Base-by-base conservation (phyloP, 129 eudicot genomes). In the Tagetes erecta region DNA sequence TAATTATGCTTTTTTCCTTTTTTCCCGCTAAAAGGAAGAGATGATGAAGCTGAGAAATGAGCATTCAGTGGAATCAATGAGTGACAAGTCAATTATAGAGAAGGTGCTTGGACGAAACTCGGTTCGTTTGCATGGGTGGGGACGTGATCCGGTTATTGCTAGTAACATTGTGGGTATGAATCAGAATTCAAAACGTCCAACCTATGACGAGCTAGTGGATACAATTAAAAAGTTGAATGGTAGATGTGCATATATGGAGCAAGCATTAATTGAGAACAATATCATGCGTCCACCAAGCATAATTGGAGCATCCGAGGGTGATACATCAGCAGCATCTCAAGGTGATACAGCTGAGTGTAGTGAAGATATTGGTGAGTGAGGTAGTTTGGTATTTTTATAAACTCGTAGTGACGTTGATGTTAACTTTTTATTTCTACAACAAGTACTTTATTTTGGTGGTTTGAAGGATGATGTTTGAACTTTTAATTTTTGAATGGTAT, bases 251-350 rank as follows among this genome's bases (percentile, higher is more conserved):
- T 6, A 6, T 62, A 36, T 36, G 31, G 30, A 62, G 2, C 20
- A 36, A 62, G 3, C 14, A 36, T 36, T 62, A 12, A 62, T 62
- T 36, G 67, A 62, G 68, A 62, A 36, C 3, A 62, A 62, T n/a
- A 62, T 62, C 45, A 62, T 62, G 68, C 45, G 45, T 62, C 68
- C 30, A 35, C 68, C 44, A 38, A 62, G 44, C 39, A 34, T 9
- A 62, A 10, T 0, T 2, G 45, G 44, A 36, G 39, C 3, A 62
- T 62, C 68, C 11, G 9, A 62, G 4, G 8, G 45, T 36, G 68
- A 62, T 36, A 62, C 30, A 62, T 36, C 0, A 3, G 45, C 20
- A 36, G 39, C 3, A 62, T 62, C 68, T 36, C 31, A 62, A 11
- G 8, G 45, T 36, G 68, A 62, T 36, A 62, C 68, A 62, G 36